Percentiles rank a stretch among this genome's conserved stretches.
Conservation (phyloP, 495 filamentous ascomycete genomes). For the Geopyxis carbonaria region DNA sequence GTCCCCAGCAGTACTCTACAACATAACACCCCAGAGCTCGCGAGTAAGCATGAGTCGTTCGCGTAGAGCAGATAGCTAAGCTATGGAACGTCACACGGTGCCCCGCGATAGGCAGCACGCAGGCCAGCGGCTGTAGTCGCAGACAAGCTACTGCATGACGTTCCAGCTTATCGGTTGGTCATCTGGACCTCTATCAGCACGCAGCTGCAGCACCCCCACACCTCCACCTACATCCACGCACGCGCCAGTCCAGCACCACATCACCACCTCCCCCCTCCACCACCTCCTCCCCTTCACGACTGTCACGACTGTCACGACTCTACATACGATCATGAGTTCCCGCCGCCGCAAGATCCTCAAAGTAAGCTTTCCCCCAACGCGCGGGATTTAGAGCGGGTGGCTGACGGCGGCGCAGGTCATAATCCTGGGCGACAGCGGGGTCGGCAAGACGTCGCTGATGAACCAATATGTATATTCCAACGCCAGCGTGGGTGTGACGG, state of each 20-base stretch:
- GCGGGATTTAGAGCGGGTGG: slow-evolving; percentile 1
- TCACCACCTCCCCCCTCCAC: slow-evolving; percentile 26
- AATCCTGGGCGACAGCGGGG: slow-evolving; percentile 92
- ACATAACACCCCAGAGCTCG: background rate
- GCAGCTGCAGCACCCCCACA: background rate
- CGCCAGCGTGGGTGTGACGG: background rate
- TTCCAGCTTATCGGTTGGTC: background rate
- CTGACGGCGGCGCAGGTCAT: slow-evolving; percentile 61
- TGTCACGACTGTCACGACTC: slow-evolving; percentile 48
- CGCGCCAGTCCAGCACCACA: slow-evolving; percentile 33
- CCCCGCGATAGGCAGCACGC: background rate
- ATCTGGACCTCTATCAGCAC: background rate
- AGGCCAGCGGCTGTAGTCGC: background rate
- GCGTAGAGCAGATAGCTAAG: background rate
- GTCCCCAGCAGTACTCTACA: too few relatives aligned
- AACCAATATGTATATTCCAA: slow-evolving; percentile 83
- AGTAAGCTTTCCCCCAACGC: slow-evolving; percentile 3
- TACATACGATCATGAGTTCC: slow-evolving; percentile 6
- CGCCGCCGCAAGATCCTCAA: slow-evolving; percentile 18
- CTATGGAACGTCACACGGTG: background rate
- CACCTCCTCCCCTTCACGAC: slow-evolving; percentile 39
- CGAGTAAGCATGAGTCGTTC: background rate
- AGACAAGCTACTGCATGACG: background rate
- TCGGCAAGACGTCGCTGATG: slow-evolving; percentile 98
- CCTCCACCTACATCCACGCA: slow-evolving; percentile 10